A percentile compares a stretch with the other conserved stretches of the same genome.
phyloP scores from a whole-genome alignment of 2,329 filamentous ascomycete species.

The Aspergillus pseudoviridinutans region DNA sequence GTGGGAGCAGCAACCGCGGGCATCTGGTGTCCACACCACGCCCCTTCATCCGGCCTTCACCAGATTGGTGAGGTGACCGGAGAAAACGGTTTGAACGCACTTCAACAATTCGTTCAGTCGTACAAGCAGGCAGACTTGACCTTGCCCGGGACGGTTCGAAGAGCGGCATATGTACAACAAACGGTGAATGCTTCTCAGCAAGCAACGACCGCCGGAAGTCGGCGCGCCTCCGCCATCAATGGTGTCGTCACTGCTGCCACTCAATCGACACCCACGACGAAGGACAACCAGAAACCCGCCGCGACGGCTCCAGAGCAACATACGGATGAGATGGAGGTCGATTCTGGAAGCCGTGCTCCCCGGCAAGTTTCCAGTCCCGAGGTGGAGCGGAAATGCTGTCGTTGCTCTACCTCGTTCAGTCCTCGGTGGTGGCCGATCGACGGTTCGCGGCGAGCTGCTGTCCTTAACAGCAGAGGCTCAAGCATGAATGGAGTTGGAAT shows the following conservation, averaged over 20 bases:
- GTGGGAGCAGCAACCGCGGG: constrained; percentile 78
- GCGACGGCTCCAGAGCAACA: constrained; percentile 17
- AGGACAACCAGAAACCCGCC: constrained; percentile 21
- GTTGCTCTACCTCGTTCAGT: constrained; percentile 39
- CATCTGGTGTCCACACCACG: constrained; percentile 89
- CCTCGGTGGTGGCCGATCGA: constrained; percentile 60
- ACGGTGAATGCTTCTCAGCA: constrained; percentile 32
- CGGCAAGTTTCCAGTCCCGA: constrained; percentile 15
- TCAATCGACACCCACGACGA: constrained; percentile 13
- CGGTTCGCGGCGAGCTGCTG: constrained; percentile 49
- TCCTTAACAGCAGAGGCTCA: constrained; percentile 44
- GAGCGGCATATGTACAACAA: constrained; percentile 66
- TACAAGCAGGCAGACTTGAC: constrained; percentile 94
- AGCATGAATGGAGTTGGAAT: constrained; percentile 31
- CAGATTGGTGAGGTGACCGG: constrained; percentile 72
- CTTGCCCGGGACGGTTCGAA: constrained; percentile 86
- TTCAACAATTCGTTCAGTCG: constrained; percentile 81
- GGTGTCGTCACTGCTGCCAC: constrained; percentile 16
- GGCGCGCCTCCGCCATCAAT: constrained; percentile 56
- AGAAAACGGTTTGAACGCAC: constrained; percentile 67
- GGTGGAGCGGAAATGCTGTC: constrained; percentile 34
- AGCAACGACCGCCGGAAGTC: constrained; percentile 37
- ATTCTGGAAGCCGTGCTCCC: constrained; percentile 22
- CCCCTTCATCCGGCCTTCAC: constrained; percentile 70
- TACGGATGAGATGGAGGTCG: constrained; percentile 29